Evolutionary conservation across 2,329 filamentous ascomycete genomes (phyloP).

Genomic region (Emmonsiellopsis sp.): DNA sequence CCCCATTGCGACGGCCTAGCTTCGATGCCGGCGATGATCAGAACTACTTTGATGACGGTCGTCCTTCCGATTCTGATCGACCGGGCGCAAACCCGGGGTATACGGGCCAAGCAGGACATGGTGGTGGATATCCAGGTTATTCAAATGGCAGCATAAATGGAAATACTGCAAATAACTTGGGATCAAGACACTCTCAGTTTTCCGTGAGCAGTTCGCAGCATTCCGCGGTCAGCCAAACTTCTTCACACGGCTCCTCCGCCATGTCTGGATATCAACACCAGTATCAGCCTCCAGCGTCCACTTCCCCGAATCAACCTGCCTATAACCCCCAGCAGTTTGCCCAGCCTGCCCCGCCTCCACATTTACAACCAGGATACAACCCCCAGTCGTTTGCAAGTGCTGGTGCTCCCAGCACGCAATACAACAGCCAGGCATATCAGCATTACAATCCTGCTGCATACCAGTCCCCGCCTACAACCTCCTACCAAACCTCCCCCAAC

Average conservation of each 20-base stretch:
- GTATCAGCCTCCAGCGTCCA: slow-evolving; percentile 33
- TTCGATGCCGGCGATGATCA: slow-evolving; percentile 70
- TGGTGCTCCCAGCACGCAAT: slow-evolving; percentile 13
- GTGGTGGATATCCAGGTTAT: slow-evolving; percentile 26
- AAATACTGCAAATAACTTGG: slow-evolving; percentile 21
- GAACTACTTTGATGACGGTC: slow-evolving; percentile 35
- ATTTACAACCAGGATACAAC: slow-evolving; percentile 54
- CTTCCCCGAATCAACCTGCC: slow-evolving; percentile 36
- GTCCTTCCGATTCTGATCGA: slow-evolving; percentile 20
- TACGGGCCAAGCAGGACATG: slow-evolving; percentile 25
- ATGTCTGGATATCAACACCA: slow-evolving; percentile 43
- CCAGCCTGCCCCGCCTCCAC: slow-evolving; percentile 35
- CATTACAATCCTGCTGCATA: slow-evolving; percentile 44
- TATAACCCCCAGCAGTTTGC: slow-evolving; percentile 58
- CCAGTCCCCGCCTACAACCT: slow-evolving; percentile 24
- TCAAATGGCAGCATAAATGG: slow-evolving; percentile 15
- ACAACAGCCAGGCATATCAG: slow-evolving; percentile 27
- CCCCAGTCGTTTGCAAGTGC: slow-evolving; percentile 49
- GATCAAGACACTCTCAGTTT: slow-evolving; percentile 27
- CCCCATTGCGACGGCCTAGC: slow-evolving; percentile 49
- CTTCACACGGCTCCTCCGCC: slow-evolving; percentile 31
- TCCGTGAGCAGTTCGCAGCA: slow-evolving; percentile 24
- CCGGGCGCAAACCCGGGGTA: slow-evolving; percentile 27
- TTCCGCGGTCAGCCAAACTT: slow-evolving; percentile 28
- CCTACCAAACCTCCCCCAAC: slow-evolving; percentile 22